These are phyloP conservation scores for Saturnispora serradocipensis DNA, from an alignment of 805 yeast genomes.

Conservation along the genomic window DNA sequence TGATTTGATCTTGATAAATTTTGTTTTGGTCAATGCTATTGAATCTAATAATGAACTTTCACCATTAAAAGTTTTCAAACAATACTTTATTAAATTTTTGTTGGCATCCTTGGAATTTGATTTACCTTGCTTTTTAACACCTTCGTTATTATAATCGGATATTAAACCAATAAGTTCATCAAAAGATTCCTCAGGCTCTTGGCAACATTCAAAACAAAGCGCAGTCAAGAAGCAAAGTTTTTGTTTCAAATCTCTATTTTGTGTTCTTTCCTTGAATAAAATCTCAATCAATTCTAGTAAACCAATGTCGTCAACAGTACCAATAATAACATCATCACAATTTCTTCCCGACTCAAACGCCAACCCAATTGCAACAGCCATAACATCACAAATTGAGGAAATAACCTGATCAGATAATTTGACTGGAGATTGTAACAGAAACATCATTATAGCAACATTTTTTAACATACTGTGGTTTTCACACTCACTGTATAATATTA, in stretches of 20 bases:
- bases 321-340: slow-evolving; percentile 19
- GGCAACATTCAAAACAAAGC: slow-evolving; percentile 42
- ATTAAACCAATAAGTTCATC: slow-evolving; percentile 39
- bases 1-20: slow-evolving; percentile 36
- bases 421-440: slow-evolving; percentile 31
- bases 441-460: slow-evolving; percentile 33
- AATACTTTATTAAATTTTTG: background rate
- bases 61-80: slow-evolving; percentile 15
- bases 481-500: slow-evolving; percentile 39
- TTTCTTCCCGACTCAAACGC: slow-evolving; percentile 30
- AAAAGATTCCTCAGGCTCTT: slow-evolving; percentile 33
- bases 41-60: slow-evolving; percentile 15
- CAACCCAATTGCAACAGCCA: slow-evolving; percentile 36
- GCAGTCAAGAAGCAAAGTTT: slow-evolving; percentile 51
- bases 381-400: slow-evolving; percentile 36
- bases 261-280: slow-evolving; percentile 11
- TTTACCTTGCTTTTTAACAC: slow-evolving; percentile 50
- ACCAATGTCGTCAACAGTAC: slow-evolving; percentile 8
- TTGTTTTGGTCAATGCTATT: slow-evolving; percentile 37
- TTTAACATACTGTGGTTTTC: slow-evolving; percentile 44
- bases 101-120: slow-evolving; percentile 33
- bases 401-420: slow-evolving; percentile 31
- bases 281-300: slow-evolving; percentile 22
- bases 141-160: slow-evolving; percentile 31
- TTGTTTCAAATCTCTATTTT: slow-evolving; percentile 13